Conservation (phyloP, 257 asterid species). For the Rauvolfia tetraphylla region DNA sequence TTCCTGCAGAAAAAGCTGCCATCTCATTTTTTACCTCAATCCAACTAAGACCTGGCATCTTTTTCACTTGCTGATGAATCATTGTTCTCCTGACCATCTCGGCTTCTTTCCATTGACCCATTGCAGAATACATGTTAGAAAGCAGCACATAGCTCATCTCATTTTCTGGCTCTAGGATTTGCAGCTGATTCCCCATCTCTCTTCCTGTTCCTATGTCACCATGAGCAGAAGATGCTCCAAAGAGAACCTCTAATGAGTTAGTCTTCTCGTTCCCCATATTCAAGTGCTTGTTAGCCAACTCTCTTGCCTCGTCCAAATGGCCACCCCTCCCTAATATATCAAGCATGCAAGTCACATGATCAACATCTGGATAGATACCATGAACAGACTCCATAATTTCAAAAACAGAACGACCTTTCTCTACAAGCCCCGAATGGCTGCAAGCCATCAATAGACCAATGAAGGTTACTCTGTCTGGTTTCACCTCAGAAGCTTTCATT, state of each 20-base stretch:
- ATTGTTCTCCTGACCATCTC: slow-evolving; percentile 50
- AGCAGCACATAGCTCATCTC: slow-evolving; percentile 68
- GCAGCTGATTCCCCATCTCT: slow-evolving; percentile 43
- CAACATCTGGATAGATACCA: slow-evolving; percentile 46
- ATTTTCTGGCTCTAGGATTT: slow-evolving; percentile 42
- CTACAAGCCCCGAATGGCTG: slow-evolving; percentile 62
- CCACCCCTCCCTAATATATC: slow-evolving; percentile 70
- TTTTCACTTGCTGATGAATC: slow-evolving; percentile 51
- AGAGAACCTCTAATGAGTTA: slow-evolving; percentile 44
- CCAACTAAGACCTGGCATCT: slow-evolving; percentile 68
- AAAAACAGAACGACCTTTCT: slow-evolving; percentile 41
- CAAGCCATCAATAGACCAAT: slow-evolving; percentile 74
- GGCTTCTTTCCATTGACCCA: slow-evolving; percentile 72
- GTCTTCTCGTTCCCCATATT: slow-evolving; percentile 18
- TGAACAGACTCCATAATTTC: slow-evolving; percentile 47
- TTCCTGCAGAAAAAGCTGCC: slow-evolving; percentile 52
- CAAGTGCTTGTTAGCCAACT: slow-evolving; percentile 28
- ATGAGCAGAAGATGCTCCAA: slow-evolving; percentile 48
- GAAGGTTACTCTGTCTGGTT: slow-evolving; percentile 77
- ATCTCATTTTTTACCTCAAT: slow-evolving; percentile 52
- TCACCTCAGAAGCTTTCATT: slow-evolving; percentile 41
- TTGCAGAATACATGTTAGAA: slow-evolving; percentile 65
- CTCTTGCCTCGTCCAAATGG: slow-evolving; percentile 46
- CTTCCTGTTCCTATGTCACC: slow-evolving; percentile 33
- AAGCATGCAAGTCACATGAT: slow-evolving; percentile 60